Percentiles rank a stretch among this genome's conserved stretches.
phyloP scores from a whole-genome alignment of 2,329 filamentous ascomycete genomes.

The Arthrobotrys megalospora region DNA sequence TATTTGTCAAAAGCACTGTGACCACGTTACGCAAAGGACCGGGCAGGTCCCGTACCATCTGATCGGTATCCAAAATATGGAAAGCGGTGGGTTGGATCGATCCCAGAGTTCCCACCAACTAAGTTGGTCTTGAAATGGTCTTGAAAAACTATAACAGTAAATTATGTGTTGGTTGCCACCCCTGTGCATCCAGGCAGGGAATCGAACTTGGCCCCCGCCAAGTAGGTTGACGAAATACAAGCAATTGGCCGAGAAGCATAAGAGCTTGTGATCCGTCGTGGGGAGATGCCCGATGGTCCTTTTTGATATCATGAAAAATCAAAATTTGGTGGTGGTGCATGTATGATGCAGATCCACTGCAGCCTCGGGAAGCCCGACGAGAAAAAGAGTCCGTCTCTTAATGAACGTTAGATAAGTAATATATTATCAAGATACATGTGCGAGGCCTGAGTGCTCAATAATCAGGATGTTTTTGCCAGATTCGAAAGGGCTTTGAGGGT shows the following conservation, averaged over 20 bases:
- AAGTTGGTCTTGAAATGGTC: not conserved
- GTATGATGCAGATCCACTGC: conserved; percentile 31
- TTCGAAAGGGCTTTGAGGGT: conserved; percentile 14
- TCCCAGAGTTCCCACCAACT: not conserved
- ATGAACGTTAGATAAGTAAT: conserved; percentile 19
- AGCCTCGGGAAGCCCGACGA: conserved; percentile 42
- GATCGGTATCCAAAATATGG: conserved; percentile 30
- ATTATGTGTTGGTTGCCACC: conserved; percentile 55
- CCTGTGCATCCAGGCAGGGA: conserved; percentile 37
- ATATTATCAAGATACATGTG: not conserved
- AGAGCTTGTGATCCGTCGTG: not conserved
- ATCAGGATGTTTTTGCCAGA: conserved; percentile 22
- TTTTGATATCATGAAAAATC: conserved; percentile 21
- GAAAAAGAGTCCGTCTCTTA: conserved; percentile 9
- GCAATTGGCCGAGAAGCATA: conserved; percentile 22
- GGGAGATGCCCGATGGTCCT: conserved; percentile 44
- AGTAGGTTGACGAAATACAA: conserved; percentile 29
- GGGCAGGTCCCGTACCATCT: conserved; percentile 41
- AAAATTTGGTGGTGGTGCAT: conserved; percentile 39
- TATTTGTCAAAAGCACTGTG: conserved; percentile 44
- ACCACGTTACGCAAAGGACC: conserved; percentile 50
- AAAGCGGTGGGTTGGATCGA: conserved; percentile 19
- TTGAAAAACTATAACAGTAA: conserved; percentile 47
- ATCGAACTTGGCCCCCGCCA: conserved; percentile 29
- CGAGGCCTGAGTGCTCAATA: conserved; percentile 21